Evolutionary conservation across 306 rosid species (phyloP).

Genomic region (Carpinus fangiana): DNA sequence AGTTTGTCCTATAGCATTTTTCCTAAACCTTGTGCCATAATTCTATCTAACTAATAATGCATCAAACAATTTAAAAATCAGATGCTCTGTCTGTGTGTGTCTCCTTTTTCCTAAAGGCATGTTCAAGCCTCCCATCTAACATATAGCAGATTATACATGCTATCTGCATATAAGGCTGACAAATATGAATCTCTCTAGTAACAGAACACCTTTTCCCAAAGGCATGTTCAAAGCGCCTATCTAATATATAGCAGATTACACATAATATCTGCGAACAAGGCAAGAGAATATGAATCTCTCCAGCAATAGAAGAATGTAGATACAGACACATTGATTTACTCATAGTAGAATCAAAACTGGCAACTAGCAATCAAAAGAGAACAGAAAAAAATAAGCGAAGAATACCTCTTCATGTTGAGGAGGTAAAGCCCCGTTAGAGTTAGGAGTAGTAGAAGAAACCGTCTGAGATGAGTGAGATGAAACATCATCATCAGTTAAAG

Average conservation of each 20-base stretch:
- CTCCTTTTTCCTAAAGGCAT: background rate
- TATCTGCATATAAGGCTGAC: background rate
- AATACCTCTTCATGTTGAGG: conserved; percentile 61
- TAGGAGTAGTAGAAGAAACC: conserved; percentile 37
- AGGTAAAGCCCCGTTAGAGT: conserved; percentile 41
- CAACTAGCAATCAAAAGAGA: conserved; percentile 15
- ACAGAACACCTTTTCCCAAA: background rate
- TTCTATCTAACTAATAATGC: background rate
- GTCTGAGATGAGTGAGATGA: conserved; percentile 83
- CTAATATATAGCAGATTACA: background rate
- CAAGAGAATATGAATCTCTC: background rate
- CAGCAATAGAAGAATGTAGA: background rate
- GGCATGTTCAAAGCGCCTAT: background rate
- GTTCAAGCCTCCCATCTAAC: background rate
- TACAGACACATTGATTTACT: background rate
- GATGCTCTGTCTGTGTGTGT: background rate
- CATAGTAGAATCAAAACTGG: conserved; percentile 7
- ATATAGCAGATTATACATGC: background rate
- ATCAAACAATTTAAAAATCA: conserved; percentile 4
- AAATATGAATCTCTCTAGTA: conserved; percentile 1
- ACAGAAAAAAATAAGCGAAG: conserved; percentile 7
- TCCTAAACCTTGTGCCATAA: background rate
- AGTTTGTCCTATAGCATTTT: conserved; percentile 14
- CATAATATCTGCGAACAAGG: background rate
- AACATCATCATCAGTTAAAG: conserved; percentile 88